Conservation (phyloP, 441 rosid genomes). For the Populus trichocarpa region DNA sequence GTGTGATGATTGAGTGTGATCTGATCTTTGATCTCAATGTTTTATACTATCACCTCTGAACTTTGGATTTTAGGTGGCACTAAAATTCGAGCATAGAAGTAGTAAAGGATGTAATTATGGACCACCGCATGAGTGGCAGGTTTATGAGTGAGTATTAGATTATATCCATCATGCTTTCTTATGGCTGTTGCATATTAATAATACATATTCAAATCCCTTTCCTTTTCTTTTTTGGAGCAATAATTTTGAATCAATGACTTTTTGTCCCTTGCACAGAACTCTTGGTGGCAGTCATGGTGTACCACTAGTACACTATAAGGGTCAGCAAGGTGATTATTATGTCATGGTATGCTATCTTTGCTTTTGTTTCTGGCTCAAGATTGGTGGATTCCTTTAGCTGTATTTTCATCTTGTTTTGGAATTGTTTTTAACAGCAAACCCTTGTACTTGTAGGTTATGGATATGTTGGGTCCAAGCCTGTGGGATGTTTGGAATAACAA, state of each 20-base stretch:
- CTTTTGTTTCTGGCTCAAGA: background rate
- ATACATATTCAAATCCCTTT: background rate
- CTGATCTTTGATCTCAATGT: background rate
- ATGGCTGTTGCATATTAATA: background rate
- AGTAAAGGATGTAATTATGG: constrained; percentile 78
- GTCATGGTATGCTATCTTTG: constrained; percentile 49
- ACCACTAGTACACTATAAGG: constrained; percentile 65
- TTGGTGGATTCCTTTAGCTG: background rate
- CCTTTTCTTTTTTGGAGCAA: background rate
- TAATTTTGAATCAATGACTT: constrained; percentile 8
- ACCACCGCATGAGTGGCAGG: constrained; percentile 76
- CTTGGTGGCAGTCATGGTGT: constrained; percentile 77
- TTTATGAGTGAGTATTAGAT: constrained; percentile 47
- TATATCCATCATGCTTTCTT: background rate
- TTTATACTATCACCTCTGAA: background rate
- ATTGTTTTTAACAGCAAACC: constrained; percentile 3
- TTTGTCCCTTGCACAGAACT: constrained; percentile 32
- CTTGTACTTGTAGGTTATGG: constrained; percentile 58
- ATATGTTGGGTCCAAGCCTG: constrained; percentile 70
- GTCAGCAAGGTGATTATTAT: constrained; percentile 68
- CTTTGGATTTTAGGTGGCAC: constrained; percentile 51
- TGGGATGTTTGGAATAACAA: constrained; percentile 81
- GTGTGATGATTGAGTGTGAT: background rate
- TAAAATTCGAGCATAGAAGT: constrained; percentile 71
- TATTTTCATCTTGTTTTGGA: background rate